Evolutionary conservation across 1,284 basidiomycete genomes (phyloP), one percentile per base, ranked within the genome.

Genomic region (Puccinia sorghi): DNA sequence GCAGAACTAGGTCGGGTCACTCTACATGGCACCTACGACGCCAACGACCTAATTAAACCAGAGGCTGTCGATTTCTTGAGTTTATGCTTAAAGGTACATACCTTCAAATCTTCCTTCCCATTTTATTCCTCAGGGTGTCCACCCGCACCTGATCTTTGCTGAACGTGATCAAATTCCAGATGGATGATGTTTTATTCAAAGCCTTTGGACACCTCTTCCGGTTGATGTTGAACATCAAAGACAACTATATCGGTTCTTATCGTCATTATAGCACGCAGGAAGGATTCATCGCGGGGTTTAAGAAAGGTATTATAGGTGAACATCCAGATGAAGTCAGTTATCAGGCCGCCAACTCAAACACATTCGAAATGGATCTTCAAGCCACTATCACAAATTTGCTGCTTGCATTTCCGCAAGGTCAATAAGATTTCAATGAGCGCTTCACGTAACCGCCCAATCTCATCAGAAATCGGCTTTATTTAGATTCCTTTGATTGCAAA

Each of bases 181-280:
- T 85, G 13, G 82, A 84, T 43, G 86, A 89, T 43, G 85, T 91
- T 27, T 86, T 88, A 5, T 91, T 90, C 85, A 92, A 91, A 82
- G 86, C 88, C 0, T 86, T 93, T 67, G 94, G 93, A 22, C 96
- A 93, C 93, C 90, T 90, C 0, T 88, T 94, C 77, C 89, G 94
- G 46, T 90, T 93, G 82, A 87, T 94, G 81, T 91, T 97, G 89
- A 89, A 91, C 64, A 83, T 96, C 72, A 89, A 91, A 75, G 93
- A 95, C 82, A 96, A 97, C 84, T 97, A 97, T 84, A 90, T 96
- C 78, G 94, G 94, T 22, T 88, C 89, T 4, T 97, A 94, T 84
- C 96, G 93, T 0, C 92, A 94, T 82, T 97, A 94, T 83, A 90
- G 90, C 8, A 80, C 66, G 9, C 77, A 63, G 25, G 56, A 79